Evolutionary conservation across 2,329 filamentous ascomycete species (phyloP), one percentile per base, ranked within the genome.

Genomic region (Microdochium trichocladiopsis): DNA sequence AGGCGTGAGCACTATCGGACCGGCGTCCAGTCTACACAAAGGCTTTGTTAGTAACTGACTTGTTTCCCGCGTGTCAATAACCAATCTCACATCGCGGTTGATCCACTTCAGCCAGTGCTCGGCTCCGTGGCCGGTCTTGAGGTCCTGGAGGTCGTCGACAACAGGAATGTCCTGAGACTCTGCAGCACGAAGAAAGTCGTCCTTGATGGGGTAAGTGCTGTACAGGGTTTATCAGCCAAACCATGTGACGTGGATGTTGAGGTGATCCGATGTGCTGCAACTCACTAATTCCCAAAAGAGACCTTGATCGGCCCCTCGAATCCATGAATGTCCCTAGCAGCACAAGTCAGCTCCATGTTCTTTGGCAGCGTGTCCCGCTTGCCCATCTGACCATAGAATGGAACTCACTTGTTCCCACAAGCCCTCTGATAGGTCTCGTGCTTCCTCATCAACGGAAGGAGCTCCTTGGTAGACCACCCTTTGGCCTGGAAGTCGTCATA

Each of bases 91-190:
- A 58, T 81, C 82, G 54, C 81, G 79, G 62, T 92, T 91, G 69
- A 92, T 91, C 88, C 88, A 92, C 69, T 92, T 91, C 52, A 92
- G 72, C 88, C 88, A 92, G 58, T 91, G 87, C 69, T 91, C 87
- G 47, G 87, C 88, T 56, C 88, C 88, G 54, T 84, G 82, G 14
- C 71, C 84, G 1, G 84, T 88, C 25, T 71, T 72, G 50, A 91
- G 71, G 61, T 92, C 88, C 65, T 92, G 84, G 3, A 90, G 74
- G 63, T 92, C 88, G 63, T 92, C 87, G 12, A 88, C 88, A 12
- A 82, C 75, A 1, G 72, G 88, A 53, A 91, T 90, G 21, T 83
- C 87, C 63, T 90, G 87, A 0, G 84, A 85, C 61, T 90, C 86
- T 2, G 81, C 75, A 16, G 86, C 86, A 21, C 86, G 76, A 36